phyloP scores from a whole-genome alignment of 352 stramenopile species.

The Pythium dissimile region DNA sequence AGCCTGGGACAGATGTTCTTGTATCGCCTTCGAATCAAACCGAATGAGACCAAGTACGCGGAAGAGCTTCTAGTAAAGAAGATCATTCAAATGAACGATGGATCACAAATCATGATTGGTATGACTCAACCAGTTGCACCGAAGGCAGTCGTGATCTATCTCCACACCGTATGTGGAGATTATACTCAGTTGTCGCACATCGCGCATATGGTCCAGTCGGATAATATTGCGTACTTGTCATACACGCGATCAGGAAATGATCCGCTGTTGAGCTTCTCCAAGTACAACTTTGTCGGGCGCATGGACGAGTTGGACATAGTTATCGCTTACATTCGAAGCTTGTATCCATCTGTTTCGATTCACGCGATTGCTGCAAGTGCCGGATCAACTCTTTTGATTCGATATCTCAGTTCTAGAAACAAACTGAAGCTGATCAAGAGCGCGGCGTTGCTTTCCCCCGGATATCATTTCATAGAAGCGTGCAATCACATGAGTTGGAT shows the following conservation, averaged over 20 bases:
- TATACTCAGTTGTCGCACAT: conserved; percentile 1
- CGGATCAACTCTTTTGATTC: not conserved
- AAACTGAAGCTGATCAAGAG: not conserved
- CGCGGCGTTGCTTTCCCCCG: not conserved
- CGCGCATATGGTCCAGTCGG: not conserved
- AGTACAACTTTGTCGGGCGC: not conserved
- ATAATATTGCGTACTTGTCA: not conserved
- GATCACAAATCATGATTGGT: not conserved
- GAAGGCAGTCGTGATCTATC: not conserved
- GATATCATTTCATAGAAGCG: not conserved
- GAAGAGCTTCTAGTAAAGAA: not conserved
- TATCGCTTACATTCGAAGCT: not conserved
- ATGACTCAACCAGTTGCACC: not conserved
- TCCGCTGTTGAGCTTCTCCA: not conserved
- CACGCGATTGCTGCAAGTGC: not conserved
- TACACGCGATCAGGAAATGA: not conserved
- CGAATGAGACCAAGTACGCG: too few species aligned
- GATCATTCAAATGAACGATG: not conserved
- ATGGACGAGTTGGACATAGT: not conserved
- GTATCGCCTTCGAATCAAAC: not conserved
- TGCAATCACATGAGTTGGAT: not conserved
- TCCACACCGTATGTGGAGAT: not conserved
- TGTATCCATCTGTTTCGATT: not conserved
- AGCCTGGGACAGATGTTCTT: not conserved
- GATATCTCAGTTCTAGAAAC: not conserved